Evolutionary conservation across 441 rosid species (phyloP).

Genomic region (Geranium incanum): DNA sequence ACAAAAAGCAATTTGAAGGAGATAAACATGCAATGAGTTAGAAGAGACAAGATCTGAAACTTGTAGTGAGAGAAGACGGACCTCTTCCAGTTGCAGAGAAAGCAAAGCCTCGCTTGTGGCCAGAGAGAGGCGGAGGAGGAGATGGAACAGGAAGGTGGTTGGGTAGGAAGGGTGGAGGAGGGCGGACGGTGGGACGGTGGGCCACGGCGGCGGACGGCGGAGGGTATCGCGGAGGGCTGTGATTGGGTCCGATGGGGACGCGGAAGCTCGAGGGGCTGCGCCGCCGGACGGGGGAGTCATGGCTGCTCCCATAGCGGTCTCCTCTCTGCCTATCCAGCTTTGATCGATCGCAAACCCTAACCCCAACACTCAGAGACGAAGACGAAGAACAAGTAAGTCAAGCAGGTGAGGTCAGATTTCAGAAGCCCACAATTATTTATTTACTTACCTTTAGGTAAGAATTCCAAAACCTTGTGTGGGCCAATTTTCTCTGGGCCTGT

Average conservation of each 20-base stretch:
- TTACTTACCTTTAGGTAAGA: too few relatives aligned
- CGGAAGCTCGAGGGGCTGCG: slow-evolving; percentile 56
- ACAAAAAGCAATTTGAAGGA: background rate
- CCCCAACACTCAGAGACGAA: slow-evolving; percentile 14
- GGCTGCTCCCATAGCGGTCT: slow-evolving; percentile 51
- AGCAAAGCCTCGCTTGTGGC: slow-evolving; percentile 67
- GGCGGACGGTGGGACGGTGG: slow-evolving; percentile 24
- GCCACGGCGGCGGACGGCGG: slow-evolving; percentile 41
- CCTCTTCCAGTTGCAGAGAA: slow-evolving; percentile 54
- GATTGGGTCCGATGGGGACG: slow-evolving; percentile 29
- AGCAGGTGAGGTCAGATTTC: background rate
- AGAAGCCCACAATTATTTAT: background rate
- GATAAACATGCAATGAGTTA: background rate
- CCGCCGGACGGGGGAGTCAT: slow-evolving; percentile 41
- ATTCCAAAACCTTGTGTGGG: too few relatives aligned
- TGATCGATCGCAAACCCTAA: slow-evolving; percentile 24
- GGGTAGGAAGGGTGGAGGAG: slow-evolving; percentile 1
- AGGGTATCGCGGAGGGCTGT: slow-evolving; percentile 44
- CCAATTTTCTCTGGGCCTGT: too few relatives aligned
- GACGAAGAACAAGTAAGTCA: background rate
- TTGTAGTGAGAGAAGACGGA: background rate
- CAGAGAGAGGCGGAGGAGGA: slow-evolving; percentile 39
- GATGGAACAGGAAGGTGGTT: slow-evolving; percentile 30
- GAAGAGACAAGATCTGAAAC: background rate
- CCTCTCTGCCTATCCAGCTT: slow-evolving; percentile 79